Evolutionary conservation across 164 flowering plant genomes (phyloP), one percentile per base, ranked within the genome.

Genomic region (Piper betle): DNA sequence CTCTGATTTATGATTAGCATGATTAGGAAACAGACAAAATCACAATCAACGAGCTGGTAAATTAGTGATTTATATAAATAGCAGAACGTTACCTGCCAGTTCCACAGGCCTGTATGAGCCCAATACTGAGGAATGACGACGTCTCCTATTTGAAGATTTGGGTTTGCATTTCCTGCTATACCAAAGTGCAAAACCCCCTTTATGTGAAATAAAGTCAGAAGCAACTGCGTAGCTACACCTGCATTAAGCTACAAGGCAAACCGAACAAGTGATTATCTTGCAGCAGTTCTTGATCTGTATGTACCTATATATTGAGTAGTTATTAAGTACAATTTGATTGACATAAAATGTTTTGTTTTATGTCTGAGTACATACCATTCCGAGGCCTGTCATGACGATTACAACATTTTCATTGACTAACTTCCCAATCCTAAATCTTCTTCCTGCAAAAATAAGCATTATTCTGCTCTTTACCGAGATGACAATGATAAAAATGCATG

Each of bases 31-130:
- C 37, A 50, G 17, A 6, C 0, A n/a, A 39, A 60, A 40, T 9
- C 52, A 8, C 3, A 60, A 60, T 4, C 12, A 40, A 19, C n/a
- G n/a, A 33, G n/a, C 2, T 4, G 38, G 18, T 41, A 37, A 18
- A 15, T 39, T 18, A 58, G 37, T 39, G 17, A 37, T n/a, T 4
- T 58, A 15, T 58, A 58, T 5, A 1, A 8, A n/a, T 55, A 55
- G 8, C 3, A 20, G 33, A 55, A 20, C 3, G 18, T 38, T 40
- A 85, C 90, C 88, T 84, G 91, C 91, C 96, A 89, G 68, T 73
- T 78, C 91, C 91, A 86, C 39, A 84, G 87, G 2, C 83, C 86
- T 1, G 88, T 71, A 52, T 89, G 93, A 59, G 91, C 87, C 93
- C 91, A 86, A 43, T 68, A 79, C 16, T 71, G 66, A 16, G 91